A percentile compares a stretch with the other conserved stretches of the same genome.
phyloP scores from a whole-genome alignment of 2,329 filamentous ascomycete species.

The Hirsutella rhossiliensis region DNA sequence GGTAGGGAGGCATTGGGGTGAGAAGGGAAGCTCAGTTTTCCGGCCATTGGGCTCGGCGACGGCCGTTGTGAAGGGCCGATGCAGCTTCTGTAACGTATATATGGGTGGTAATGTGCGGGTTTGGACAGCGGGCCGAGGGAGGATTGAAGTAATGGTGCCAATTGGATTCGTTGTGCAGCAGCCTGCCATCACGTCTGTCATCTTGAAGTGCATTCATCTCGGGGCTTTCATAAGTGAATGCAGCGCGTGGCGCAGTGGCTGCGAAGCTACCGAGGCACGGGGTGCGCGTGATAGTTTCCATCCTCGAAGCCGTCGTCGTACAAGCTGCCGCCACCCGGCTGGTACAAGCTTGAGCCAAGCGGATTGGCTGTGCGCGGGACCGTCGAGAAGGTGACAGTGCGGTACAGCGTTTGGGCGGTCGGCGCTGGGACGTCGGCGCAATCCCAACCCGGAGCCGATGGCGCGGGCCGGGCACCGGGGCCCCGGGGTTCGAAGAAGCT shows the following conservation, averaged over 20 bases:
- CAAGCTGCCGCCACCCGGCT: slow-evolving; percentile 8
- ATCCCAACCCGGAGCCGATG: not conserved
- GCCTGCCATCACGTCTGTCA: no score
- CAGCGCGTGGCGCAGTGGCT: not conserved
- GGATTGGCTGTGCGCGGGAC: slow-evolving; percentile 16
- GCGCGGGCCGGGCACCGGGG: slow-evolving; percentile 15
- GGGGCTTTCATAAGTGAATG: not conserved
- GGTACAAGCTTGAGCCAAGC: slow-evolving; percentile 13
- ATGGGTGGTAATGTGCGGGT: not conserved
- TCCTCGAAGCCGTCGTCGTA: slow-evolving; percentile 16
- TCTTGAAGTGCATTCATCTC: no score
- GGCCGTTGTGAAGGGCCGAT: not conserved
- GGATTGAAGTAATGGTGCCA: no score
- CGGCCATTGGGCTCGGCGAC: not conserved
- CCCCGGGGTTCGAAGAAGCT: slow-evolving; percentile 24
- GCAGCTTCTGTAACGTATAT: not conserved
- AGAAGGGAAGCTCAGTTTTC: no score
- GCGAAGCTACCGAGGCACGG: slow-evolving; percentile 15
- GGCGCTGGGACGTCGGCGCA: slow-evolving; percentile 5
- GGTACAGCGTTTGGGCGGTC: slow-evolving; percentile 8
- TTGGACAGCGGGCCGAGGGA: no score
- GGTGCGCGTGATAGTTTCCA: slow-evolving; percentile 23
- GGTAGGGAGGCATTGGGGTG: no score
- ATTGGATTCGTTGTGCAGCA: no score
- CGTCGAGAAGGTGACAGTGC: slow-evolving; percentile 12